Conservation (phyloP, 169 alveolate genomes). For the Cryptosporidium andersoni region DNA sequence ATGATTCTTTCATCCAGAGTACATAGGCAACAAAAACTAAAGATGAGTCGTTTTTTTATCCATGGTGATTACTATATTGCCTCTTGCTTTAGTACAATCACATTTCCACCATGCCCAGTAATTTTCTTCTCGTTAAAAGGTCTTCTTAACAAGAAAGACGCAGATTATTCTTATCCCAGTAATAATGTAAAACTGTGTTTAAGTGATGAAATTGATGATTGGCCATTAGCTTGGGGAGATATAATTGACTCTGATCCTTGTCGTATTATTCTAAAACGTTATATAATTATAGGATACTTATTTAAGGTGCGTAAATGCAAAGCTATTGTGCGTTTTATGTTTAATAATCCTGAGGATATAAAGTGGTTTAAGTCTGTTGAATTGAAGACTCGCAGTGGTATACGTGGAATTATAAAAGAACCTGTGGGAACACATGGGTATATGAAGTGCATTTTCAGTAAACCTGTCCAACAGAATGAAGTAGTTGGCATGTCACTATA, state of each 20-base stretch:
- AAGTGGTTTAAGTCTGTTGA: slow-evolving; percentile 88
- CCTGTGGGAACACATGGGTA: slow-evolving; percentile 91
- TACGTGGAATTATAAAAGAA: slow-evolving; percentile 86
- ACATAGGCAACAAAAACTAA: slow-evolving; percentile 75
- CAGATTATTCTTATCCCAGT: background rate
- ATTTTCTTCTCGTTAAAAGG: slow-evolving; percentile 74
- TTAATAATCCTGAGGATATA: slow-evolving; percentile 86
- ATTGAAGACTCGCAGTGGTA: slow-evolving; percentile 85
- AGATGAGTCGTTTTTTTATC: slow-evolving; percentile 74
- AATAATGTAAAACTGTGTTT: background rate
- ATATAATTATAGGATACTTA: slow-evolving; percentile 86
- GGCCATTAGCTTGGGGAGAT: slow-evolving; percentile 80
- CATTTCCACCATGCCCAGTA: slow-evolving; percentile 80
- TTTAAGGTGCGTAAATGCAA: slow-evolving; percentile 83
- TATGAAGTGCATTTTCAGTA: slow-evolving; percentile 88
- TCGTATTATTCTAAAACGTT: slow-evolving; percentile 84
- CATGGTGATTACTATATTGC: slow-evolving; percentile 76
- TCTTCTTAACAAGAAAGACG: slow-evolving; percentile 1
- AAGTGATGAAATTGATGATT: slow-evolving; percentile 29
- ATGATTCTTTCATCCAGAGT: slow-evolving; percentile 73
- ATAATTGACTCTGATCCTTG: slow-evolving; percentile 81
- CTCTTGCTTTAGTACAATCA: slow-evolving; percentile 76
- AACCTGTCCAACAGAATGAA: slow-evolving; percentile 85
- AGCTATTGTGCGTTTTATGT: slow-evolving; percentile 89
- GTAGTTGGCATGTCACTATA: slow-evolving; percentile 86